Percentiles rank a stretch among this genome's conserved stretches.
These are phyloP conservation scores for Camellia oleifera DNA, from an alignment of 179 eudicot genomes.

Conservation along the genomic window DNA sequence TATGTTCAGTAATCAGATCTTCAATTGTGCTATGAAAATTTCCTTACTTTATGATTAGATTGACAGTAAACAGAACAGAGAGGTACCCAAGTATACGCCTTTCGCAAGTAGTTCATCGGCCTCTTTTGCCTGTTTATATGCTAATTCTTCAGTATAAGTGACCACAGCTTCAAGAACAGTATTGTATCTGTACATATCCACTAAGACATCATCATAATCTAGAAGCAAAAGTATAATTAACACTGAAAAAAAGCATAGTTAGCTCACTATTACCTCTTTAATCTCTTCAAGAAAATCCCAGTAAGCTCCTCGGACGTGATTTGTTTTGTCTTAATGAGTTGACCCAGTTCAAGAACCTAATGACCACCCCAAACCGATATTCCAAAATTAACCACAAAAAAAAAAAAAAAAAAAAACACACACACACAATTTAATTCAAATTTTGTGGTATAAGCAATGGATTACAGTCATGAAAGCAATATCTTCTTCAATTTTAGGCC, in stretches of 20 bases:
- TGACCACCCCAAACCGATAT: slow-evolving; percentile 3
- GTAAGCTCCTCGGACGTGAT: slow-evolving; percentile 78
- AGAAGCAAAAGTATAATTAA: background rate
- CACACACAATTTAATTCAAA: background rate
- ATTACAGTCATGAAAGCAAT: slow-evolving; percentile 88
- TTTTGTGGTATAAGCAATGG: background rate
- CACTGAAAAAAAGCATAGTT: background rate
- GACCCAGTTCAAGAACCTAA: slow-evolving; percentile 87
- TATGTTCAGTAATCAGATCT: background rate
- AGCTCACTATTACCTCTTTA: slow-evolving; percentile 52
- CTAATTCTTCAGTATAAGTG: slow-evolving; percentile 80
- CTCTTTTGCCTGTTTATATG: slow-evolving; percentile 77
- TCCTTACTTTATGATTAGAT: background rate
- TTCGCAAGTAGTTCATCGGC: slow-evolving; percentile 62
- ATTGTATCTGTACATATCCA: slow-evolving; percentile 43
- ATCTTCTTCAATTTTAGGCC: slow-evolving; percentile 70
- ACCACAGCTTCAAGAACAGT: slow-evolving; percentile 85
- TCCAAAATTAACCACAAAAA: background rate
- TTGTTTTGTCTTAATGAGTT: slow-evolving; percentile 69
- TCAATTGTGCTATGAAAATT: background rate
- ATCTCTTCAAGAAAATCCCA: slow-evolving; percentile 66
- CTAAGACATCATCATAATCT: slow-evolving; percentile 6
- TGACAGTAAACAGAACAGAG: background rate
- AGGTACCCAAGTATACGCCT: slow-evolving; percentile 67
- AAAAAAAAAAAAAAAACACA: background rate